Conservation (phyloP, 306 rosid genomes). For the Geum urbanum region DNA sequence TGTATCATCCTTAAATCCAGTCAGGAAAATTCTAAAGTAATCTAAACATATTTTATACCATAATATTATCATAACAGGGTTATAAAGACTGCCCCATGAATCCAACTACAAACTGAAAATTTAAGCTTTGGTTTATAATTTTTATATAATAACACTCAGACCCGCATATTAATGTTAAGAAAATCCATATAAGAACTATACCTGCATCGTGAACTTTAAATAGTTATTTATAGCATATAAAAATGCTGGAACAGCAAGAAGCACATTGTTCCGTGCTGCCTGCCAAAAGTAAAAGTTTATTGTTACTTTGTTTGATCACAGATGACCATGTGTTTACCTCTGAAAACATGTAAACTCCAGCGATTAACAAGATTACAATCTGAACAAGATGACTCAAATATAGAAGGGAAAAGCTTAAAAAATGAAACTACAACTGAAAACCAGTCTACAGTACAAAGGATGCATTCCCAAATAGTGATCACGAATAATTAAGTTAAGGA, state of each 20-base stretch:
- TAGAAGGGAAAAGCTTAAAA: background rate
- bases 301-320: constrained; percentile 5
- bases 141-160: background rate
- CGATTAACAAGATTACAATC: background rate
- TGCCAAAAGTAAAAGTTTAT: constrained; percentile 34
- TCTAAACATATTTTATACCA: background rate
- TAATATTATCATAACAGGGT: background rate
- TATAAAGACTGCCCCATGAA: background rate
- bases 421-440: background rate
- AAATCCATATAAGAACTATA: constrained; percentile 23
- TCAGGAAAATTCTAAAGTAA: background rate
- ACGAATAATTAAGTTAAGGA: background rate
- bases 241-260: constrained; percentile 96
- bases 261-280: constrained; percentile 96
- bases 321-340: background rate
- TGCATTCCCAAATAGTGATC: background rate
- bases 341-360: background rate
- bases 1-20: background rate
- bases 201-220: constrained; percentile 99
- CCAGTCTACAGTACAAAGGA: background rate
- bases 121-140: background rate
- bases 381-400: background rate
- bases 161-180: background rate
- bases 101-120: background rate
- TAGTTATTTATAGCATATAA: constrained; percentile 94